Evolutionary conservation across 1,284 basidiomycete genomes (phyloP).

Genomic region (Boletus mariae): DNA sequence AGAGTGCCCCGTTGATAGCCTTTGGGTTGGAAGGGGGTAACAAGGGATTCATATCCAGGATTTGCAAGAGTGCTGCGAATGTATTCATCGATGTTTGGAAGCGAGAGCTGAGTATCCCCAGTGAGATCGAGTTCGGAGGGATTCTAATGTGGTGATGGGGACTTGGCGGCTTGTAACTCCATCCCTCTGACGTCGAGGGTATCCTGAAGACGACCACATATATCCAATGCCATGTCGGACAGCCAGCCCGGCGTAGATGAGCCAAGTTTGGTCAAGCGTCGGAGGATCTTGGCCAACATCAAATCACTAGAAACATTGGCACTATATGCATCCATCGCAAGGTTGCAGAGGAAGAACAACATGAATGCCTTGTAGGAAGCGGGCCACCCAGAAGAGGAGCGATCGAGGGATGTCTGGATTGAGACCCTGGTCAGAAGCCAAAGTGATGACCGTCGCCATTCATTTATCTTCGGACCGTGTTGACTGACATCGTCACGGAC

Average conservation of each 20-base stretch:
- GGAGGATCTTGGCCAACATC: too few relatives aligned
- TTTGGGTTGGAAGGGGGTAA: not conserved
- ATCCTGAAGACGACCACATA: conserved; percentile 20
- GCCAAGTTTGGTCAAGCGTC: too few relatives aligned
- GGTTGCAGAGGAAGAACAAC: not conserved
- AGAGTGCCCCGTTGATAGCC: too few relatives aligned
- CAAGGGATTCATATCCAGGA: too few relatives aligned
- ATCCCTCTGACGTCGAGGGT: conserved; percentile 17
- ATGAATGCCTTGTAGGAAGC: not conserved
- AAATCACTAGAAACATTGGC: conserved; percentile 19
- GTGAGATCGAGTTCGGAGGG: not conserved
- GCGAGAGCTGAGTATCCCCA: conserved; percentile 21
- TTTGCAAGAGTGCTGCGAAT: conserved; percentile 14
- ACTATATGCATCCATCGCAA: conserved; percentile 10
- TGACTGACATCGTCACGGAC: too few relatives aligned
- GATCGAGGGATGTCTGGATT: not conserved
- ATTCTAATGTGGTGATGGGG: too few relatives aligned
- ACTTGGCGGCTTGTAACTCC: not conserved
- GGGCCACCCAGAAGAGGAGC: not conserved
- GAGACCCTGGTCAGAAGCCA: not conserved
- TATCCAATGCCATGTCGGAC: conserved; percentile 4
- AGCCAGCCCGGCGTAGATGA: conserved; percentile 10
- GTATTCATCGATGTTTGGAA: conserved; percentile 26
- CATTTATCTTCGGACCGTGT: too few relatives aligned
- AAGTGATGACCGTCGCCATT: not conserved